Evolutionary conservation across 306 rosid genomes (phyloP).

Genomic region (Senna tora): DNA sequence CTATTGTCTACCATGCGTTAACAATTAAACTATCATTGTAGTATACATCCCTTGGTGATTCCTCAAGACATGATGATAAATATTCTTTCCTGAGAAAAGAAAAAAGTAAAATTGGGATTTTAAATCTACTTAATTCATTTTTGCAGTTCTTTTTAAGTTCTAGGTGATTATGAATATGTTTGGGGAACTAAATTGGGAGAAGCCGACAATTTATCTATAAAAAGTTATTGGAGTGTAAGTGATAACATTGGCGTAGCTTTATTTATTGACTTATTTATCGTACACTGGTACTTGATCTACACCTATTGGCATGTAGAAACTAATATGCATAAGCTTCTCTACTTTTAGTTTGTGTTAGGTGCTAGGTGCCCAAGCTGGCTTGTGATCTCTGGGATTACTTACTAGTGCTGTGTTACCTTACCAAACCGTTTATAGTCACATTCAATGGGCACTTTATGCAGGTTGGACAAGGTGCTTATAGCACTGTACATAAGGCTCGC

Average conservation of each 20-base stretch:
- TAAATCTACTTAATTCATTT: background rate
- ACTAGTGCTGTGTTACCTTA: background rate
- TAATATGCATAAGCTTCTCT: background rate
- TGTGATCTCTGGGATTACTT: conserved; percentile 3
- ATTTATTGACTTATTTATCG: background rate
- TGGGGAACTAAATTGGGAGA: background rate
- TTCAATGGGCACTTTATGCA: conserved; percentile 42
- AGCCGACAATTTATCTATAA: background rate
- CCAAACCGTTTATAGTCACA: conserved; percentile 6
- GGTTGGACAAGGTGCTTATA: conserved; percentile 98
- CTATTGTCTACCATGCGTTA: background rate
- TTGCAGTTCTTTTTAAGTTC: background rate
- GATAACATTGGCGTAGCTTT: background rate
- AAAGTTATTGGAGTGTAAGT: background rate
- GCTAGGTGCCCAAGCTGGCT: background rate
- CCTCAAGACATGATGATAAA: background rate
- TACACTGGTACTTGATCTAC: background rate
- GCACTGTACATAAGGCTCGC: conserved; percentile 83
- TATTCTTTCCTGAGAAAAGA: background rate
- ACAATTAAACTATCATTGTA: background rate
- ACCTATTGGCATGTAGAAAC: background rate
- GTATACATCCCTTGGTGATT: background rate
- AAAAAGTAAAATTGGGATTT: background rate
- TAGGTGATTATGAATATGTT: background rate
- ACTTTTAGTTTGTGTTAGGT: background rate